Evolutionary conservation across 2,329 filamentous ascomycete species (phyloP), one percentile per base, ranked within the genome.

Genomic region (Trichophyton mentagrophytes): DNA sequence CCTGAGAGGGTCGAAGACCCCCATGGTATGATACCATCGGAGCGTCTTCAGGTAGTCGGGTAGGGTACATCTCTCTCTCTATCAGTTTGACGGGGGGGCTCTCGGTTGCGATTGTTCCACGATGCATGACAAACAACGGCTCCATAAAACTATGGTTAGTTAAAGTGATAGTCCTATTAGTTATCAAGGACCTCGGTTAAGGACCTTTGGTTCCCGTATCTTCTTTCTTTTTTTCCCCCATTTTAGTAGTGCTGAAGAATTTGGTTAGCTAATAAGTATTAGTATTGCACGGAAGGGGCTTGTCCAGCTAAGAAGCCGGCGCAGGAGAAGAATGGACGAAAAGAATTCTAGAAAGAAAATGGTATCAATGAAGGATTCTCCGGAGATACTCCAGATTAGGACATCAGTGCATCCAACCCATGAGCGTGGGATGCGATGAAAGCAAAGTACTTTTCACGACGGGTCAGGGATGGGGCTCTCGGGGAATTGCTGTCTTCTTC

Each of bases 81-180:
- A 7, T 30, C 27, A 30, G 27, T 6, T 30, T 30, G 27, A 30
- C 27, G 1, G 27, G 27, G 25, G 27, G 27, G 27, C 27, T 38
- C 33, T 38, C 33, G 49, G 49, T 53, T 53, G 49, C n/a, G 49
- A 53, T 53, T 53, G 49, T 53, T 53, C 49, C 49, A 53, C 22
- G 49, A 30, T 51, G 17, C 49, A 53, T 53, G 49, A 53, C 49
- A 53, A 53, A 53, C 49, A 53, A 33, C 49, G 49, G 49, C 17
- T 17, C 40, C 40, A 44, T 44, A n/a, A n/a, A 51, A 51, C 46
- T 51, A 51, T 51, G 27, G 33, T 38, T 38, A 38, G 11, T 11
- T 3, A 11, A 51, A 25, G 3, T 51, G 17, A 51, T 51, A 25
- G 22, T 27, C 46, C 46, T 25, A 11, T 38, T 38, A 38, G 33